phyloP scores from a whole-genome alignment of 164 flowering plant species.

The Hamamelis virginiana region DNA sequence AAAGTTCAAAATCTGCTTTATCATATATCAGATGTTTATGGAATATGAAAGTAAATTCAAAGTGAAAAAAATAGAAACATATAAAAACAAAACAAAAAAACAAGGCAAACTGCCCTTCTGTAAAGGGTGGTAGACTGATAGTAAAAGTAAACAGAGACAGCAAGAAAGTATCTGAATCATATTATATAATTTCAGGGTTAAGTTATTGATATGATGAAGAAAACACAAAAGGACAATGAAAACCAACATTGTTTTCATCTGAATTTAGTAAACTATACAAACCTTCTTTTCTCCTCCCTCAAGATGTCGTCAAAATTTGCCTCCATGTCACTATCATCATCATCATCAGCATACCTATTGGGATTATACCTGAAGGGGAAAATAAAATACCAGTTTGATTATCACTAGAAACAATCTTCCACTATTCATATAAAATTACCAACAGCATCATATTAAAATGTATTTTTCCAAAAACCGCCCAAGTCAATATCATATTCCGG shows the following conservation, averaged over 20 bases:
- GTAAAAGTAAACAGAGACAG: neutral
- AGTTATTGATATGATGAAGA: neutral
- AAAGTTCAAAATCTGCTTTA: no score
- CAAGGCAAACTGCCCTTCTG: no score
- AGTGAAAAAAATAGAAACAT: no score
- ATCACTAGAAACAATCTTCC: neutral
- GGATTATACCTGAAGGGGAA: slow-evolving; percentile 72
- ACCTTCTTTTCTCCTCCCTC: slow-evolving; percentile 79
- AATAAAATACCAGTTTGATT: neutral
- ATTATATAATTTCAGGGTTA: neutral
- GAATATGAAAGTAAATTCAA: no score
- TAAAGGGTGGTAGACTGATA: no score
- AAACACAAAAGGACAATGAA: neutral
- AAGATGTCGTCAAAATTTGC: slow-evolving; percentile 72
- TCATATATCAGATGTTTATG: no score
- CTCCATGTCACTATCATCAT: slow-evolving; percentile 90
- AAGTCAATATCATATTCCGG: no score
- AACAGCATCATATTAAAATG: no score
- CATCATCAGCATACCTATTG: slow-evolving; percentile 44
- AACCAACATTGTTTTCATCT: no score
- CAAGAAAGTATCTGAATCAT: neutral
- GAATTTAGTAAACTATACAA: slow-evolving; percentile 6
- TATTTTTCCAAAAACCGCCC: no score
- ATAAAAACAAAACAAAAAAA: no score
- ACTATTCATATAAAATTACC: neutral